Base-by-base conservation (phyloP, 345 rosid genomes). In the Bruguiera gymnorhiza region DNA sequence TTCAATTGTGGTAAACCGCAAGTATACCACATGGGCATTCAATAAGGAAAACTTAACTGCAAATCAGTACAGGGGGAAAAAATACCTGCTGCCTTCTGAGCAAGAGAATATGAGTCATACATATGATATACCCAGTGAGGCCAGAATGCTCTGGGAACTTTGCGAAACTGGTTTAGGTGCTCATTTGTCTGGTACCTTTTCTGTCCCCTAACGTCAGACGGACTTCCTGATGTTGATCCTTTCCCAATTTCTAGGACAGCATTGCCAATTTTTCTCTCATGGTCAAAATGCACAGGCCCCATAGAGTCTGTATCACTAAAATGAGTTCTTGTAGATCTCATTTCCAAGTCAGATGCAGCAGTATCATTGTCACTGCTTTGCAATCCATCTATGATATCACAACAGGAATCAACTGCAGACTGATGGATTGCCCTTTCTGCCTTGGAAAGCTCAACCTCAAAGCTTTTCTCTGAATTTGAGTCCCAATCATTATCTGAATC, bases 11-110 rank as follows among this genome's bases (percentile, higher is more conserved):
- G 13, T 43, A 13, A 43, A 43, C 50, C 19, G 13, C 18, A 11
- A 43, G 4, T 43, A 43, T 13, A 43, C 5, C 19, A 55, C 60
- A 55, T 55, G 30, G 3, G 29, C 29, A 55, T 31, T 37, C 18
- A 59, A 4, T 18, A 53, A 36, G n/a, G 27, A 55, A 60, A 48
- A 11, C 26, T 36, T 23, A 71, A n/a, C 26, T 57, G 13, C 1
- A 19, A 50, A 57, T 30, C 24, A 34, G 39, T 3, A 9, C 26
- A 8, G 29, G 9, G 10, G 26, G 5, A 6, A 60, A 60, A 79
- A 68, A 31, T 88, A 92, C 99, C 99, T 82, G 97, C 90, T 60
- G 88, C 97, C 69, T 88, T 86, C 70, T 81, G 88, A 72, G 99
- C 91, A 79, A 95, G 98, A 82, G 65, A 68, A 76, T 87, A 92